Conservation (phyloP, 2,329 filamentous ascomycete species). For the Colletotrichum sp. region DNA sequence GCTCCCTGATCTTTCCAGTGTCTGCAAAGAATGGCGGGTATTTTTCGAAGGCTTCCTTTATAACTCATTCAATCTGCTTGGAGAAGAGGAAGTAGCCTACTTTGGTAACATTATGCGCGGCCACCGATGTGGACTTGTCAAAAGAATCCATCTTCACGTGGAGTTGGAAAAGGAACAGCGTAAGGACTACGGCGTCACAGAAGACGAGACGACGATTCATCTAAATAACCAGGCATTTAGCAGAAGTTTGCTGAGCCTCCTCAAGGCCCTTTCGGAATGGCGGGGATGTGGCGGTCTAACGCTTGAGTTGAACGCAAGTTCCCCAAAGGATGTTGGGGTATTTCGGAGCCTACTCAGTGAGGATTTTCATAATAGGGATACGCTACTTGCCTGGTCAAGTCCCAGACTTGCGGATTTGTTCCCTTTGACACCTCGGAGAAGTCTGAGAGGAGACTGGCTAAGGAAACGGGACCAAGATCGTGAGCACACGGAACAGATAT, state of each 20-base stretch:
- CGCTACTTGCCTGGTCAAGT: not conserved
- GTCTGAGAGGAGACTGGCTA: not conserved
- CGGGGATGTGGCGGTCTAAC: not conserved
- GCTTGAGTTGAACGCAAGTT: not conserved
- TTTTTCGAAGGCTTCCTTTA: not conserved
- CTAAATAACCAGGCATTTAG: not conserved
- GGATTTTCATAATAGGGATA: not conserved
- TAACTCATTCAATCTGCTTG: not conserved
- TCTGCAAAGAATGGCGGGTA: not conserved
- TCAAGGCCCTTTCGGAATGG: not conserved
- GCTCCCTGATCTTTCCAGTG: not conserved
- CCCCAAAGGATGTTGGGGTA: not conserved
- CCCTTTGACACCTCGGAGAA: not conserved
- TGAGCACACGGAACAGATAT: not conserved
- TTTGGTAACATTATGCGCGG: not conserved
- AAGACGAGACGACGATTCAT: not conserved
- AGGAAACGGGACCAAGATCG: too few species aligned
- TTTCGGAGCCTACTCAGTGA: too few species aligned
- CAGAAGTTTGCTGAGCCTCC: not conserved
- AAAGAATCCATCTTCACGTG: not conserved
- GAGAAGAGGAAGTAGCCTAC: not conserved
- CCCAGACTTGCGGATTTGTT: not conserved
- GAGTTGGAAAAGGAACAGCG: not conserved
- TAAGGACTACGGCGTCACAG: not conserved
- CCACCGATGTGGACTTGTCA: not conserved